Percentiles rank a stretch among this genome's conserved stretches.
Conservation (phyloP, 176 grass and related monocot species). For the Oryza glaberrima region DNA sequence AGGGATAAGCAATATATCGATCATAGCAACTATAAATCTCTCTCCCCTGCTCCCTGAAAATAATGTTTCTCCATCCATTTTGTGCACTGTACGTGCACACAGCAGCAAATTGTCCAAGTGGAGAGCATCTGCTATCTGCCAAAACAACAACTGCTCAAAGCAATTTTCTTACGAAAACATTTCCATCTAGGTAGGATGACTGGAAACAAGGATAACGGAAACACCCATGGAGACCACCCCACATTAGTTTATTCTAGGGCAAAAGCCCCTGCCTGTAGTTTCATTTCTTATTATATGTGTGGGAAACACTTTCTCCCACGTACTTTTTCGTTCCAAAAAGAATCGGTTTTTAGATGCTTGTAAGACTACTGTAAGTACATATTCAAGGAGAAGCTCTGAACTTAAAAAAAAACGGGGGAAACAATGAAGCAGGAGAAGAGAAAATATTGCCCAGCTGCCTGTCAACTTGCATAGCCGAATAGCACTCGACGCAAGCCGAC, state of each 20-base stretch:
- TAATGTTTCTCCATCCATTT: background rate
- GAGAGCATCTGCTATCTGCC: constrained; percentile 14
- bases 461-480: background rate
- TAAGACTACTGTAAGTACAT: background rate
- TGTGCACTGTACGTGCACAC: background rate
- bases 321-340: no score
- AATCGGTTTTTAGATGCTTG: background rate
- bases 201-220: constrained; percentile 23
- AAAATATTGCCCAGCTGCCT: background rate
- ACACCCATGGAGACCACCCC: background rate
- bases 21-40: background rate
- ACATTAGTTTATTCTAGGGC: background rate
- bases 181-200: constrained; percentile 20
- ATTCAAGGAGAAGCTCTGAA: background rate
- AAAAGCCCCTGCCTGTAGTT: background rate
- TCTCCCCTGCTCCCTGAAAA: background rate
- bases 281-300: background rate
- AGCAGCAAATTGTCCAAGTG: background rate
- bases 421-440: background rate
- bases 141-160: background rate
- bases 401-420: background rate
- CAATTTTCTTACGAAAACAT: constrained; percentile 5
- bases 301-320: background rate
- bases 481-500: background rate
- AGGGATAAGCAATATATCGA: background rate